Conservation (phyloP, 768 basidiomycete genomes). For the Phylloporus arenicola region DNA sequence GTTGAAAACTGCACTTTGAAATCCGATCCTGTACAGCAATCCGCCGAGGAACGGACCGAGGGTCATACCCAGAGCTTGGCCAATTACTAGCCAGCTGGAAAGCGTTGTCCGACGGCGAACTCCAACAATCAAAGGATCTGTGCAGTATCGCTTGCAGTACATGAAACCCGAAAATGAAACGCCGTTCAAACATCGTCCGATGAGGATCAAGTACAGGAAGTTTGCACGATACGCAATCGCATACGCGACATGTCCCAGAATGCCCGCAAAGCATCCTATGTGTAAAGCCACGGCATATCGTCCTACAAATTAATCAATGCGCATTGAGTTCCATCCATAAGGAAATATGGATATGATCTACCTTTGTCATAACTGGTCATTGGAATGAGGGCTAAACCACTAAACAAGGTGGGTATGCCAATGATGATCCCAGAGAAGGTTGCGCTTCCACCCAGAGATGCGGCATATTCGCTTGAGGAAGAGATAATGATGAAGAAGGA, state of each 20-base stretch:
- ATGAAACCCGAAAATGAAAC: conserved; percentile 59
- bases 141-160: conserved; percentile 66
- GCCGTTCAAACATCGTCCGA: conserved; percentile 62
- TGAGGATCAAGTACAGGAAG: conserved; percentile 63
- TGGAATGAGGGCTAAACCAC: conserved; percentile 53
- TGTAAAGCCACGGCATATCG: conserved; percentile 50
- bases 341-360: conserved; percentile 15
- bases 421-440: conserved; percentile 64
- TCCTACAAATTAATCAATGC: conserved; percentile 33
- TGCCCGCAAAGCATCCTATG: conserved; percentile 45
- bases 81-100: conserved; percentile 57
- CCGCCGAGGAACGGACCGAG: conserved; percentile 63
- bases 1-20: conserved; percentile 53
- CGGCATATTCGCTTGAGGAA: conserved; percentile 58
- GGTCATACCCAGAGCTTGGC: conserved; percentile 58
- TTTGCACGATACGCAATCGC: conserved; percentile 54
- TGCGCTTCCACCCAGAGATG: conserved; percentile 58
- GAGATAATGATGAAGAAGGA: conserved; percentile 69
- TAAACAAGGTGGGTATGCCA: conserved; percentile 61
- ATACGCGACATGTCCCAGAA: conserved; percentile 57
- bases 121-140: conserved; percentile 61
- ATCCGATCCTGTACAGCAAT: conserved; percentile 55
- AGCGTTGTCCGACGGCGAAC: conserved; percentile 57
- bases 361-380: conserved; percentile 54
- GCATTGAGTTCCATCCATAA: background rate